Evolutionary conservation across 192 early-diverging fungal species (phyloP).

Genomic region (Linnemannia elongata): DNA sequence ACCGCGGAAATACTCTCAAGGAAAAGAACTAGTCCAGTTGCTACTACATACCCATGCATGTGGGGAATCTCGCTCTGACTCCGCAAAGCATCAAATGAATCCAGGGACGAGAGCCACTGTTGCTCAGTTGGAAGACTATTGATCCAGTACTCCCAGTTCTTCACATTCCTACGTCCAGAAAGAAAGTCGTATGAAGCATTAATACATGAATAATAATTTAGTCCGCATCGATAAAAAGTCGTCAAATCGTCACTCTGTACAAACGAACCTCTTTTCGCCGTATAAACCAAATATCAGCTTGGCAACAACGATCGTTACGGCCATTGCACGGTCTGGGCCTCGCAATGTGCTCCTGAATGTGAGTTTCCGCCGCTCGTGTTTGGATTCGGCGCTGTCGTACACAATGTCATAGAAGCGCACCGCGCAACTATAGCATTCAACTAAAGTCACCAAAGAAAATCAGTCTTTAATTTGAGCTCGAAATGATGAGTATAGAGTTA

Average conservation of each 20-base stretch:
- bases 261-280: slow-evolving; percentile 30
- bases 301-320: slow-evolving; percentile 28
- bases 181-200: neutral
- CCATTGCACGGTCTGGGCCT: slow-evolving; percentile 23
- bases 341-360: neutral
- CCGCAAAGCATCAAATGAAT: slow-evolving; percentile 24
- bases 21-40: no score
- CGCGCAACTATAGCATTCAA: slow-evolving; percentile 37
- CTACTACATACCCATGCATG: neutral
- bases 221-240: neutral
- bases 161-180: neutral
- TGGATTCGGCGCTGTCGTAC: neutral
- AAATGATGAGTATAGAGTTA: neutral
- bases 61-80: slow-evolving; percentile 24
- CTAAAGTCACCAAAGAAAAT: neutral
- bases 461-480: neutral
- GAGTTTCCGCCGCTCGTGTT: neutral
- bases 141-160: slow-evolving; percentile 14
- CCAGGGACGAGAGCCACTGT: slow-evolving; percentile 12
- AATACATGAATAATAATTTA: neutral
- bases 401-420: slow-evolving; percentile 9
- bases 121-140: slow-evolving; percentile 28
- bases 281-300: slow-evolving; percentile 44
- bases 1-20: no score
- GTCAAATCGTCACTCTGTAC: neutral